Conservation (phyloP, 2,329 filamentous ascomycete genomes). For the Penicillium sp. region DNA sequence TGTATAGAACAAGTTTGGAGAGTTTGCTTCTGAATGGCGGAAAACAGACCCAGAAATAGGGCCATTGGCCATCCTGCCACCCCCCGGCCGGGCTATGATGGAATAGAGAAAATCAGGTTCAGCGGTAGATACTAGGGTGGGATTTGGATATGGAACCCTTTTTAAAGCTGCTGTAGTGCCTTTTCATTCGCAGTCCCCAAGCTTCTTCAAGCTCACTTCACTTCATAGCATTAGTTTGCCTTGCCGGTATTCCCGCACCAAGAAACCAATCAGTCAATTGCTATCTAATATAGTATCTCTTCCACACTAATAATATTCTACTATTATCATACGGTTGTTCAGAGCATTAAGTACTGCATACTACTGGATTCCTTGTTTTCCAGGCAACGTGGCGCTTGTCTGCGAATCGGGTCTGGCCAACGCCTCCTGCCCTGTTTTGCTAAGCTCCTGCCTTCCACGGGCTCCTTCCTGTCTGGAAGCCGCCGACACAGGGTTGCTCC, state of each 20-base stretch:
- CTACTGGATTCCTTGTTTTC: neutral
- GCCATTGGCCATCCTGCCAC: neutral
- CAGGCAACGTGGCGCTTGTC: too few species aligned
- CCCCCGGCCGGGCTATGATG: neutral
- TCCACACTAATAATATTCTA: too few species aligned
- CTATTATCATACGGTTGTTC: too few species aligned
- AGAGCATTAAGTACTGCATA: neutral
- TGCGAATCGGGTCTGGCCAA: constrained; percentile 1
- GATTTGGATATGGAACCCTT: too few species aligned
- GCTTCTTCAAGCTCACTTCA: too few species aligned
- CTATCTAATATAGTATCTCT: too few species aligned
- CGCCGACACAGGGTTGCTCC: neutral
- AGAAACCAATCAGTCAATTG: neutral
- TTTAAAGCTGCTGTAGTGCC: too few species aligned
- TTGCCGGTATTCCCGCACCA: neutral
- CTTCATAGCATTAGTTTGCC: too few species aligned
- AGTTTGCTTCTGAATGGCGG: neutral
- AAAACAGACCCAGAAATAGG: neutral
- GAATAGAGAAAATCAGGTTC: neutral
- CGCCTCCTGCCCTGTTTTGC: constrained; percentile 11
- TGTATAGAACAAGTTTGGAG: too few species aligned
- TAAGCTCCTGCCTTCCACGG: constrained; percentile 1
- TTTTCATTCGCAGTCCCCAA: too few species aligned
- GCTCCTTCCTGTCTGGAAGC: neutral
- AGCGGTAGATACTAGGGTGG: too few species aligned